phyloP scores from a whole-genome alignment of 2,329 filamentous ascomycete genomes.

The Didymosphaeria variabile region DNA sequence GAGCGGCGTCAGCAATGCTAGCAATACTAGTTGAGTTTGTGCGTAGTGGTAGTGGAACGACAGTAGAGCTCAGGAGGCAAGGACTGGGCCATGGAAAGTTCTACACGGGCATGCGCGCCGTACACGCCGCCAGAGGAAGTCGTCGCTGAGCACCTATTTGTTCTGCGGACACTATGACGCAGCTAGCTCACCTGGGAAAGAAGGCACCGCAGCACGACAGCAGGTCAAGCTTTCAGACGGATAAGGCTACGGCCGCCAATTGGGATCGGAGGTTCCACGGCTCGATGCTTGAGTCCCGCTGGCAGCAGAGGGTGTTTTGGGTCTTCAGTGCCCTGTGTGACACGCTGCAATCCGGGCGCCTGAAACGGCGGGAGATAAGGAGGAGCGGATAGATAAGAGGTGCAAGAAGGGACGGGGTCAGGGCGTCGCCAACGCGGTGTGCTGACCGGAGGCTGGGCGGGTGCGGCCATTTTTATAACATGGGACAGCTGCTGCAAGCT shows the following conservation, averaged over 20 bases:
- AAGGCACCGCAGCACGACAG: not conserved
- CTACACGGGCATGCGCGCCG: not conserved
- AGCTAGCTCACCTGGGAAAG: conserved; percentile 34
- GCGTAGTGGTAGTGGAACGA: not conserved
- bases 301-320: not conserved
- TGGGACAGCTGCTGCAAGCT: not conserved
- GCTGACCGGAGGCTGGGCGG: not conserved
- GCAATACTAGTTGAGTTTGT: not conserved
- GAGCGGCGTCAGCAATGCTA: conserved; percentile 7
- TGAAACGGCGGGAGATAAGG: conserved; percentile 20
- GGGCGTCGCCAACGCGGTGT: not conserved
- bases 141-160: conserved; percentile 19
- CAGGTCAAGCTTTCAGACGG: conserved; percentile 16
- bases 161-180: conserved; percentile 27
- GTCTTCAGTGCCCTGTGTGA: not conserved
- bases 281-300: conserved; percentile 28
- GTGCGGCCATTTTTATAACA: conserved; percentile 2
- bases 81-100: not conserved
- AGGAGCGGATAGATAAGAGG: conserved; percentile 23
- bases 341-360: conserved; percentile 12
- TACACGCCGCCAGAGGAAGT: conserved; percentile 4
- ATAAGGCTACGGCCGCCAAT: conserved; percentile 41
- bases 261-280: conserved; percentile 40
- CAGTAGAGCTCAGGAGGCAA: not conserved
- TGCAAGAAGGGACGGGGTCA: not conserved